Conservation (phyloP, 495 filamentous ascomycete species). For the Xylaria grammica region DNA sequence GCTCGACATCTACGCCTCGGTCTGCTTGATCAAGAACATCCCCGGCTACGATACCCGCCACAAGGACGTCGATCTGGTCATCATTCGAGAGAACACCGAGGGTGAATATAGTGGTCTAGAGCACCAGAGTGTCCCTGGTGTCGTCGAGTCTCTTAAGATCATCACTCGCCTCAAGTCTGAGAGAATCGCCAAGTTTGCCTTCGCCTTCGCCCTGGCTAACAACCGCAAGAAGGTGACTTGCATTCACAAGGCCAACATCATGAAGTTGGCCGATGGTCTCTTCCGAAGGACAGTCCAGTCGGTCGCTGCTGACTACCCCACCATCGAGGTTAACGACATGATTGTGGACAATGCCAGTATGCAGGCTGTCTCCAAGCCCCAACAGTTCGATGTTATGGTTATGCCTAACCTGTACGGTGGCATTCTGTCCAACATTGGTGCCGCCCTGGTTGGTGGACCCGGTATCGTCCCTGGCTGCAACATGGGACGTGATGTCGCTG, state of each 20-base stretch:
- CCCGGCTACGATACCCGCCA: slow-evolving; percentile 97
- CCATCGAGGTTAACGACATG: slow-evolving; percentile 95
- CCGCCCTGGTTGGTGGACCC: slow-evolving; percentile 96
- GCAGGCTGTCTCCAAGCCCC: slow-evolving; percentile 93
- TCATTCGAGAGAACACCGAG: slow-evolving; percentile 99
- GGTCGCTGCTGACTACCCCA: slow-evolving; percentile 90
- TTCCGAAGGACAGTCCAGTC: slow-evolving; percentile 97
- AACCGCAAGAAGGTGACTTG: slow-evolving; percentile 98
- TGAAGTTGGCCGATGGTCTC: slow-evolving; percentile 98
- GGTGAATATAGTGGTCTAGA: slow-evolving; percentile 98
- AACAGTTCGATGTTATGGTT: slow-evolving; percentile 99
- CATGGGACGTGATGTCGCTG: slow-evolving; percentile 97
- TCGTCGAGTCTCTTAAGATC: slow-evolving; percentile 99
- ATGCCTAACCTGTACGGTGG: slow-evolving; percentile 99
- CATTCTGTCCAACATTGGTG: slow-evolving; percentile 98
- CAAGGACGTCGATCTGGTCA: slow-evolving; percentile 94
- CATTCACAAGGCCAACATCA: slow-evolving; percentile 99
- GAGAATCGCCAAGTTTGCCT: slow-evolving; percentile 97
- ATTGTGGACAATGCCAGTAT: slow-evolving; percentile 99
- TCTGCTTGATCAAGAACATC: slow-evolving; percentile 98
- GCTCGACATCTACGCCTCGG: slow-evolving; percentile 98
- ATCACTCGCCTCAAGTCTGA: slow-evolving; percentile 98
- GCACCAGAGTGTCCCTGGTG: slow-evolving; percentile 95
- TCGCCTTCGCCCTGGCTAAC: slow-evolving; percentile 96
- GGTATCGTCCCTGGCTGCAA: slow-evolving; percentile 98